Percentiles rank a stretch among this genome's conserved stretches.
Evolutionary conservation across 768 basidiomycete species (phyloP).

Genomic region (Auricularia auricula-judae): DNA sequence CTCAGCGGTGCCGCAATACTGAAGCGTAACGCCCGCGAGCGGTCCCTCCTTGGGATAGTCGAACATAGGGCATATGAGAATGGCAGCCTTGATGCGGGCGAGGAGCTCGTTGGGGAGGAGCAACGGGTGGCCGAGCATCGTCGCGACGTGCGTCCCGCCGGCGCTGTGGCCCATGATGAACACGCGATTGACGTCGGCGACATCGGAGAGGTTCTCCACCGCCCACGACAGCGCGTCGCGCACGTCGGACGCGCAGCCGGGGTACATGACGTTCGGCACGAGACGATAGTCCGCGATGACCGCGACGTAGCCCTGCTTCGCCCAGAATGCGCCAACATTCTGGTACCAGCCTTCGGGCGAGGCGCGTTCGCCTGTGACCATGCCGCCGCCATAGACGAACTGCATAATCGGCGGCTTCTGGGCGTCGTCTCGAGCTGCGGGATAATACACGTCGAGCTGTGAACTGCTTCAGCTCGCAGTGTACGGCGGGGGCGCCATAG

Average conservation of each 20-base stretch:
- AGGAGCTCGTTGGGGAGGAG: slow-evolving; percentile 23
- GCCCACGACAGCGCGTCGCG: neutral
- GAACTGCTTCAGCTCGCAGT: neutral
- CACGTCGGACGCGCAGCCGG: neutral
- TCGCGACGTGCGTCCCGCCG: slow-evolving; percentile 40
- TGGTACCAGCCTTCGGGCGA: neutral
- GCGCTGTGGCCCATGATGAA: slow-evolving; percentile 54
- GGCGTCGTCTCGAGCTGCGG: neutral
- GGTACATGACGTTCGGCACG: neutral
- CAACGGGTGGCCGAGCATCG: slow-evolving; percentile 30
- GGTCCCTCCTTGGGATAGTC: slow-evolving; percentile 2
- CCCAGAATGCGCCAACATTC: neutral
- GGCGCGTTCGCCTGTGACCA: neutral
- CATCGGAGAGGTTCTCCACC: neutral
- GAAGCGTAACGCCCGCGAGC: slow-evolving; percentile 3
- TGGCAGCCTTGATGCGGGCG: slow-evolving; percentile 30
- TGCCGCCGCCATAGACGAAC: slow-evolving; percentile 11
- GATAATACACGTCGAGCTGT: neutral
- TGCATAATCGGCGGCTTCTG: neutral
- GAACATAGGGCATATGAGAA: slow-evolving; percentile 30
- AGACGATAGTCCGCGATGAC: slow-evolving; percentile 3
- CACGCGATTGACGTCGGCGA: slow-evolving; percentile 29
- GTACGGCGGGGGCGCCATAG: neutral
- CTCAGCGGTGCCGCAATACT: slow-evolving; percentile 32
- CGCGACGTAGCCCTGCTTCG: slow-evolving; percentile 3